Evolutionary conservation across 2,329 filamentous ascomycete genomes (phyloP).

Genomic region (Diaporthe caulivora): DNA sequence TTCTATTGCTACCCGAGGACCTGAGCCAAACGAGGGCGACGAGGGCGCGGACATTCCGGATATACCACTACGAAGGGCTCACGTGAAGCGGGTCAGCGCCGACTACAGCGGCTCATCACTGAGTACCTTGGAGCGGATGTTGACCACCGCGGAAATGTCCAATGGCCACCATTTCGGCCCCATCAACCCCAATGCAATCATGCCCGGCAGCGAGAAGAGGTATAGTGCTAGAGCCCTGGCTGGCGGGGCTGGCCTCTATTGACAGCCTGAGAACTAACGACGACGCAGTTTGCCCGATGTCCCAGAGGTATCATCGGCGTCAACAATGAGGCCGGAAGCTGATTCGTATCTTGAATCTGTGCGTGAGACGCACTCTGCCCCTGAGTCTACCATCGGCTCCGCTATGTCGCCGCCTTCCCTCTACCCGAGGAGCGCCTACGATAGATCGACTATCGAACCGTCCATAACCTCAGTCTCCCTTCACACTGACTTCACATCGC

Average conservation of each 20-base stretch:
- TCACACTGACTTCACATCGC: slow-evolving; percentile 35
- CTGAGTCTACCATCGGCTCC: slow-evolving; percentile 15
- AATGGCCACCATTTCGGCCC: not conserved
- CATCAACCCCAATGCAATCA: slow-evolving; percentile 25
- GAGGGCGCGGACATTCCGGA: slow-evolving; percentile 38
- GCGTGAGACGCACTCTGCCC: slow-evolving; percentile 9
- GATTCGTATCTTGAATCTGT: slow-evolving; percentile 15
- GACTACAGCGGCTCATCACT: slow-evolving; percentile 25
- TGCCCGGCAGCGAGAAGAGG: slow-evolving; percentile 32
- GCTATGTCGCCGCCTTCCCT: slow-evolving; percentile 17
- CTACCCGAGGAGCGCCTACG: not conserved
- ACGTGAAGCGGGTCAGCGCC: slow-evolving; percentile 16
- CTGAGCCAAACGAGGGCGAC: not conserved
- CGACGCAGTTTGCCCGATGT: slow-evolving; percentile 34
- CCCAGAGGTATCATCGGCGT: slow-evolving; percentile 28
- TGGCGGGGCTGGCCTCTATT: not conserved
- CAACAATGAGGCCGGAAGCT: slow-evolving; percentile 1
- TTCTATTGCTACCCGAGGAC: not conserved
- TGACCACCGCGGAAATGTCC: slow-evolving; percentile 12
- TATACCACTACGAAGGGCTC: slow-evolving; percentile 38
- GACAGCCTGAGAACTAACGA: slow-evolving; percentile 31
- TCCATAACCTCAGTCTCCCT: slow-evolving; percentile 40
- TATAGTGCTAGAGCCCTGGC: slow-evolving; percentile 15
- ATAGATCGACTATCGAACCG: slow-evolving; percentile 24
- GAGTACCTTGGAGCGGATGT: slow-evolving; percentile 29